phyloP scores from a whole-genome alignment of 2,329 filamentous ascomycete genomes.

The Colletotrichum caudatum region DNA sequence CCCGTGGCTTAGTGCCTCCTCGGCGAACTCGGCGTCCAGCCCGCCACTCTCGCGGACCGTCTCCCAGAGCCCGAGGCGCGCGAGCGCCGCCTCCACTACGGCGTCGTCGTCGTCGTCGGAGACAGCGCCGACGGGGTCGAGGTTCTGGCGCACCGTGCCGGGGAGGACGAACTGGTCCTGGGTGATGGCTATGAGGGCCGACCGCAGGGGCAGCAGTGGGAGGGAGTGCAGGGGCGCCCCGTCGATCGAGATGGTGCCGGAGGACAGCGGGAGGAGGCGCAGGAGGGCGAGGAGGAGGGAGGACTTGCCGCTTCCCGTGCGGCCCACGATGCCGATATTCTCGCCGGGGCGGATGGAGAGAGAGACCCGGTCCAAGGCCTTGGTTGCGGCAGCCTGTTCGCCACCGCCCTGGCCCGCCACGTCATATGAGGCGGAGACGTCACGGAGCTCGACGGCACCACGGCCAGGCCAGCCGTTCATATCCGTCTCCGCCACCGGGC shows the following conservation, averaged over 20 bases:
- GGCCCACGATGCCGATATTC: conserved; percentile 53
- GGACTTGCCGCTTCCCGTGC: conserved; percentile 49
- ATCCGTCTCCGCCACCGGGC: conserved; percentile 7
- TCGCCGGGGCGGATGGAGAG: conserved; percentile 48
- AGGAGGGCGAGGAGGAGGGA: conserved; percentile 52
- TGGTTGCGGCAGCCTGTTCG: conserved; percentile 35
- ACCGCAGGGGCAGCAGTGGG: conserved; percentile 40
- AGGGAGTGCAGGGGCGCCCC: conserved; percentile 36
- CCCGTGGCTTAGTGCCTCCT: conserved; percentile 50
- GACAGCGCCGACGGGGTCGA: conserved; percentile 53
- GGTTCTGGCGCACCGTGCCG: conserved; percentile 64
- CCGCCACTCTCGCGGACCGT: conserved; percentile 45
- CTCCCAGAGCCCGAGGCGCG: conserved; percentile 40
- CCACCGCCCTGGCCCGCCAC: conserved; percentile 40
- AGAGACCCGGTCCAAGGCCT: conserved; percentile 56
- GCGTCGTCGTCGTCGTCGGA: conserved; percentile 61
- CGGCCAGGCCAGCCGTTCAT: conserved; percentile 50
- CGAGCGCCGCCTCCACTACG: conserved; percentile 14
- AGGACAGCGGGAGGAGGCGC: conserved; percentile 59
- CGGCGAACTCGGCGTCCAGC: conserved; percentile 44
- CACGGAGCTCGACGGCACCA: conserved; percentile 50
- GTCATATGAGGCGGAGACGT: conserved; percentile 38
- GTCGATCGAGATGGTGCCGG: conserved; percentile 54
- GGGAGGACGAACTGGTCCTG: conserved; percentile 36
- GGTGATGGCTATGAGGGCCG: conserved; percentile 40